phyloP scores from a whole-genome alignment of 768 basidiomycete genomes.

The Pisolithus tinctorius region DNA sequence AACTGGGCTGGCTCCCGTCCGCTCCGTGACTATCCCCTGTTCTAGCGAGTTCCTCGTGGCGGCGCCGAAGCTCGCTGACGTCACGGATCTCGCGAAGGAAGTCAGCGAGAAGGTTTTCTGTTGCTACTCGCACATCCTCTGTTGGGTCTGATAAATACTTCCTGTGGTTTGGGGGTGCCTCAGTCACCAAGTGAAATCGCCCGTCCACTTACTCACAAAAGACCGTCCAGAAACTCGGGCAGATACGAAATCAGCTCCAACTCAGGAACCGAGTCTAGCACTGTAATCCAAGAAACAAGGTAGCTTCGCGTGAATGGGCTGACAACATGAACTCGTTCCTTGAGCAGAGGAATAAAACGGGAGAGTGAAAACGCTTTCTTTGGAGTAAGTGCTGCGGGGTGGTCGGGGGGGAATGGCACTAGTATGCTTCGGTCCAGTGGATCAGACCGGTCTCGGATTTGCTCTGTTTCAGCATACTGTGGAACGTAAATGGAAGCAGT shows the following conservation, averaged over 20 bases:
- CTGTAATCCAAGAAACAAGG: slow-evolving; percentile 94
- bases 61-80: slow-evolving; percentile 68
- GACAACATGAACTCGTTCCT: slow-evolving; percentile 90
- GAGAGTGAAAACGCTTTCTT: slow-evolving; percentile 89
- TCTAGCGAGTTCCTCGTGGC: slow-evolving; percentile 49
- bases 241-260: slow-evolving; percentile 91
- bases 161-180: slow-evolving; percentile 33
- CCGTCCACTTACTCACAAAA: slow-evolving; percentile 54
- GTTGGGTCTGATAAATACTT: slow-evolving; percentile 95
- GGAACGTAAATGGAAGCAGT: slow-evolving; percentile 93
- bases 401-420: slow-evolving; percentile 55
- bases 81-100: slow-evolving; percentile 89
- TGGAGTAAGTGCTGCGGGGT: slow-evolving; percentile 26
- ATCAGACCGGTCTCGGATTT: slow-evolving; percentile 41
- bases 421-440: slow-evolving; percentile 48
- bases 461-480: slow-evolving; percentile 75
- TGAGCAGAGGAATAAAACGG: slow-evolving; percentile 88
- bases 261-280: slow-evolving; percentile 94
- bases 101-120: slow-evolving; percentile 82
- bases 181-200: slow-evolving; percentile 4
- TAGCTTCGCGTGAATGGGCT: slow-evolving; percentile 95
- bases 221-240: slow-evolving; percentile 90
- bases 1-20: slow-evolving; percentile 51
- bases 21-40: slow-evolving; percentile 32
- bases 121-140: slow-evolving; percentile 86